These are phyloP conservation scores for Collybia nuda DNA, from an alignment of 768 basidiomycete genomes.

Conservation along the genomic window DNA sequence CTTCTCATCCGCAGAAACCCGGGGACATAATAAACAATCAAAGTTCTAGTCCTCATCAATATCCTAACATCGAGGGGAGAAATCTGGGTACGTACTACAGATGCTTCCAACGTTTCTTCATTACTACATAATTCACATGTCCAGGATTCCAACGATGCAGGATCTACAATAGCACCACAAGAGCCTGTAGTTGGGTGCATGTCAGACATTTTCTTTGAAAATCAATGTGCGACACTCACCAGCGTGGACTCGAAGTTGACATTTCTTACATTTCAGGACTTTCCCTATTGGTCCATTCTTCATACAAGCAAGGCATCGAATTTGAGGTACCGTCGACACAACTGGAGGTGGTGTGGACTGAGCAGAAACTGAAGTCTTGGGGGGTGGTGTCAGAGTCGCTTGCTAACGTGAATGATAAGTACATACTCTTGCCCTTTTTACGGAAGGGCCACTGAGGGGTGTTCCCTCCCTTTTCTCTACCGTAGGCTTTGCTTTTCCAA, in stretches of 20 bases:
- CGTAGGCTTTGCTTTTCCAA: slow-evolving; percentile 48
- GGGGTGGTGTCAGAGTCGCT: background rate
- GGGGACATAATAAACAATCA: slow-evolving; percentile 86
- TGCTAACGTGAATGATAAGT: background rate
- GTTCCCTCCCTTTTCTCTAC: slow-evolving; percentile 65
- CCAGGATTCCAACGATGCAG: slow-evolving; percentile 71
- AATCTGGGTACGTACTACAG: slow-evolving; percentile 53
- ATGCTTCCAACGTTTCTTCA: slow-evolving; percentile 76
- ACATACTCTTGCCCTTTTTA: slow-evolving; percentile 46
- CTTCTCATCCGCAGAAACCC: slow-evolving; percentile 47
- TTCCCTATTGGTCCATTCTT: slow-evolving; percentile 74
- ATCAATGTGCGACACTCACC: slow-evolving; percentile 40
- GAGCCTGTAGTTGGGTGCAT: slow-evolving; percentile 42
- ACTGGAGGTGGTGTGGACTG: slow-evolving; percentile 69
- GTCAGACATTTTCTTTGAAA: background rate
- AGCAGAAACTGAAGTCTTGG: slow-evolving; percentile 46
- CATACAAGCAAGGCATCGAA: slow-evolving; percentile 75
- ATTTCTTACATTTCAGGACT: slow-evolving; percentile 81
- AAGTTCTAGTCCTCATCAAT: slow-evolving; percentile 51
- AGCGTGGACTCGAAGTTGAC: slow-evolving; percentile 77
- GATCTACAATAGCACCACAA: slow-evolving; percentile 69
- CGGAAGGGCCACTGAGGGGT: slow-evolving; percentile 41
- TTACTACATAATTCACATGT: slow-evolving; percentile 87
- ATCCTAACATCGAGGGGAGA: slow-evolving; percentile 4
- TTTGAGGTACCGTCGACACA: slow-evolving; percentile 50